These are phyloP conservation scores for Pseudotulostoma volvatum DNA, from an alignment of 495 filamentous ascomycete species.

Conservation along the genomic window DNA sequence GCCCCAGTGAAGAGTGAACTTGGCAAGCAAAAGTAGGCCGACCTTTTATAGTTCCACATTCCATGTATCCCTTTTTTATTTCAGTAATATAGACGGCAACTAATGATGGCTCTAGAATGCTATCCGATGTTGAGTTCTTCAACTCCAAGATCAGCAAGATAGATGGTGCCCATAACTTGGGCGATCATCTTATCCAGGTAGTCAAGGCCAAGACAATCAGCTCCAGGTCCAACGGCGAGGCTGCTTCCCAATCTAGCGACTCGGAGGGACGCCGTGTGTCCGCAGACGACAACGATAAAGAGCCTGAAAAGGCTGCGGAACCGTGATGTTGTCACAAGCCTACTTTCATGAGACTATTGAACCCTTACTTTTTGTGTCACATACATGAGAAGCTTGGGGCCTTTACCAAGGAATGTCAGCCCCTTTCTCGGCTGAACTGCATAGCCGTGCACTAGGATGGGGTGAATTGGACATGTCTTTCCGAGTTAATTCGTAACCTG, in stretches of 20 bases:
- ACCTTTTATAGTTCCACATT: neutral
- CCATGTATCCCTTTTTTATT: constrained; percentile 6
- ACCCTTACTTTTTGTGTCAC: too few species aligned
- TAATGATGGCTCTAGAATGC: constrained; percentile 41
- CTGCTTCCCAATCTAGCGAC: neutral
- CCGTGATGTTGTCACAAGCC: too few species aligned
- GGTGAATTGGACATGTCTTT: too few species aligned
- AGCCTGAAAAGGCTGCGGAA: neutral
- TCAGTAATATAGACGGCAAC: neutral
- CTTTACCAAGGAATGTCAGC: too few species aligned
- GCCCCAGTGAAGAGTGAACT: constrained; percentile 46
- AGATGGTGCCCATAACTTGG: constrained; percentile 60
- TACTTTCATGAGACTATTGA: too few species aligned
- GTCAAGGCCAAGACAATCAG: constrained; percentile 41
- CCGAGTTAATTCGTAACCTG: too few species aligned
- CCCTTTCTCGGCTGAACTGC: too few species aligned
- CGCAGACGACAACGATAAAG: neutral
- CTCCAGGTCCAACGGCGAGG: constrained; percentile 1
- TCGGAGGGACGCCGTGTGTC: neutral
- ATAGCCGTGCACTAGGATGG: too few species aligned
- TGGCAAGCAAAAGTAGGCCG: constrained; percentile 55
- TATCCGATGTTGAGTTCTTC: constrained; percentile 65
- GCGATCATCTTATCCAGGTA: constrained; percentile 48
- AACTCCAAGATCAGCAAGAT: constrained; percentile 57
- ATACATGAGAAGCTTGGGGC: too few species aligned